Percentiles rank a stretch among this genome's conserved stretches.
Conservation (phyloP, 2,329 filamentous ascomycete species). For the Penicillium sp. region DNA sequence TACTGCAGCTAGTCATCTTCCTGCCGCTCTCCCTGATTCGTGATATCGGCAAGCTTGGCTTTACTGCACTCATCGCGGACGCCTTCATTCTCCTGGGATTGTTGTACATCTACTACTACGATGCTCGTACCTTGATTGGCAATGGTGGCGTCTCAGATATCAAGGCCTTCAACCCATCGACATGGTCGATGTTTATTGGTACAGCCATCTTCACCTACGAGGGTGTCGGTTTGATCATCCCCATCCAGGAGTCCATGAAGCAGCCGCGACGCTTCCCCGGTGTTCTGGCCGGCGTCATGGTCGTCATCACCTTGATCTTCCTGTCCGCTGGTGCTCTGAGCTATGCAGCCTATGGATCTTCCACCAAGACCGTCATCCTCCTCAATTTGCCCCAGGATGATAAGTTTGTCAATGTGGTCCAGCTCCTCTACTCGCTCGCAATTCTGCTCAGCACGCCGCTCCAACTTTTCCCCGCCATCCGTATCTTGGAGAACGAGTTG, state of each 20-base stretch:
- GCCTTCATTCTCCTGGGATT: conserved; percentile 92
- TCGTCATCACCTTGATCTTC: conserved; percentile 92
- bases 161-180: conserved; percentile 83
- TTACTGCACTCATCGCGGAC: conserved; percentile 91
- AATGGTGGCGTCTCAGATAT: conserved; percentile 81
- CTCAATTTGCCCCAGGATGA: conserved; percentile 95
- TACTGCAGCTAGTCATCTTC: conserved; percentile 96
- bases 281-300: conserved; percentile 89
- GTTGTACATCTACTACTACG: conserved; percentile 94
- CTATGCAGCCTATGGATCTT: conserved; percentile 93
- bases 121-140: conserved; percentile 80
- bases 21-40: conserved; percentile 90
- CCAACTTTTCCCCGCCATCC: conserved; percentile 96
- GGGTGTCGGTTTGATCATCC: conserved; percentile 95
- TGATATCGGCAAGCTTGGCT: conserved; percentile 96
- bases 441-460: conserved; percentile 93
- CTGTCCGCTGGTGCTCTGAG: conserved; percentile 89
- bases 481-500: conserved; percentile 91
- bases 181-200: conserved; percentile 98
- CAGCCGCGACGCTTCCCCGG: conserved; percentile 86
- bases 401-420: conserved; percentile 92
- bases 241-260: conserved; percentile 97
- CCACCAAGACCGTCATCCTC: conserved; percentile 94
- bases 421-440: conserved; percentile 97
- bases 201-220: conserved; percentile 99